A percentile compares a stretch with the other conserved stretches of the same genome.
phyloP scores from a whole-genome alignment of 306 rosid genomes.

The Acacia melanoxylon region DNA sequence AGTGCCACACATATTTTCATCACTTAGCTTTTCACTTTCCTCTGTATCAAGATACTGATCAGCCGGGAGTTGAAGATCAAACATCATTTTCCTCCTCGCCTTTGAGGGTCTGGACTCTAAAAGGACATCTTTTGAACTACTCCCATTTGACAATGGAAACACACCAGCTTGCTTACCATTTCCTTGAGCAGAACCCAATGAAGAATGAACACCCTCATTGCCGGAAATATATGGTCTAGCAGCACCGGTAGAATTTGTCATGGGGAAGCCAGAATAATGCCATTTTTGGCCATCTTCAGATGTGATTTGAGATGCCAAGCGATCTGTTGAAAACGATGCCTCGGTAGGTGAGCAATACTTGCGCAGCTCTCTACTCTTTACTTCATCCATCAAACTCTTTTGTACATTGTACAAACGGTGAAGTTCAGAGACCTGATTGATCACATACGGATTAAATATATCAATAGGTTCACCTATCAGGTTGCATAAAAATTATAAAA shows the following conservation, averaged over 20 bases:
- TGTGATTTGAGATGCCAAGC: conserved; percentile 62
- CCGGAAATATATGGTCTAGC: conserved; percentile 54
- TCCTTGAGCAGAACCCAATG: conserved; percentile 50
- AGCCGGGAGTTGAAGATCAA: conserved; percentile 96
- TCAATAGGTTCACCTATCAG: conserved; percentile 28
- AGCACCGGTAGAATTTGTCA: conserved; percentile 54
- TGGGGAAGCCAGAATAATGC: conserved; percentile 50
- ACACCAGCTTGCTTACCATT: conserved; percentile 43
- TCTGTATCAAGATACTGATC: conserved; percentile 80
- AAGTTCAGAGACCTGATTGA: conserved; percentile 80
- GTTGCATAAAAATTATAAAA: conserved; percentile 22
- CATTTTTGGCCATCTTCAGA: conserved; percentile 63
- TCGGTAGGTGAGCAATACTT: conserved; percentile 52
- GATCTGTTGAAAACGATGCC: conserved; percentile 60
- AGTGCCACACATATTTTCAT: conserved; percentile 49
- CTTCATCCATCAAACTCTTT: conserved; percentile 85
- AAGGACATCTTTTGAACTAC: conserved; percentile 63
- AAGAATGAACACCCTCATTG: conserved; percentile 63
- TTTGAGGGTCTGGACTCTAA: conserved; percentile 75
- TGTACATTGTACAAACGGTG: conserved; percentile 89
- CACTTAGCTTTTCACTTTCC: conserved; percentile 69
- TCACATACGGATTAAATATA: conserved; percentile 31
- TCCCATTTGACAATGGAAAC: conserved; percentile 65
- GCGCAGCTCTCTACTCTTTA: conserved; percentile 57
- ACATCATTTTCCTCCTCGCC: conserved; percentile 62